Evolutionary conservation across 805 yeast species (phyloP).

Genomic region (Metschnikowia hibisci): DNA sequence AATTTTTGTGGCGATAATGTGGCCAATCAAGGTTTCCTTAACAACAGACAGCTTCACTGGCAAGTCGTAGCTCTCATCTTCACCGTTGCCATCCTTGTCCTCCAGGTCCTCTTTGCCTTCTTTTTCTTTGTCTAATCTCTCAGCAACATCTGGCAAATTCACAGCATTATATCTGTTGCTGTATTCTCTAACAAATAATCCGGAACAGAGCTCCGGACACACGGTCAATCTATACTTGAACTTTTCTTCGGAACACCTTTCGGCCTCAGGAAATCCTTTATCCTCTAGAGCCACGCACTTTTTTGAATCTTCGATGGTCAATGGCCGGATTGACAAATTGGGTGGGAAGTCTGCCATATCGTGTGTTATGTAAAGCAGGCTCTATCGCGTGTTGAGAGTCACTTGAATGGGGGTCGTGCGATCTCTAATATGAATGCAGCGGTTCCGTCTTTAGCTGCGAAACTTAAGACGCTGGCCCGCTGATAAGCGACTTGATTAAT

Average conservation of each 20-base stretch:
- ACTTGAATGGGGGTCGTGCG: not conserved
- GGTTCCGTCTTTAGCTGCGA: too few relatives aligned
- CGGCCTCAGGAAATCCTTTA: constrained; percentile 64
- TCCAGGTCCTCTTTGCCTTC: constrained; percentile 10
- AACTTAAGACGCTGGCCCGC: too few relatives aligned
- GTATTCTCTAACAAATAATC: constrained; percentile 76
- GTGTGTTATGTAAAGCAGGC: not conserved
- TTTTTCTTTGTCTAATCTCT: constrained; percentile 25
- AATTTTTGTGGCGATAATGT: constrained; percentile 74
- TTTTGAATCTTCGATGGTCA: constrained; percentile 50
- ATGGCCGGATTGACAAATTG: constrained; percentile 34
- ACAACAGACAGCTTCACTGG: constrained; percentile 49
- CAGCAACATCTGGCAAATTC: constrained; percentile 40
- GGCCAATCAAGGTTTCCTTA: constrained; percentile 71
- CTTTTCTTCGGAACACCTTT: constrained; percentile 64
- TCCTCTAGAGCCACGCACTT: constrained; percentile 60
- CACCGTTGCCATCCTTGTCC: constrained; percentile 19
- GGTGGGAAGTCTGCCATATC: constrained; percentile 45
- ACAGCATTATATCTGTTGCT: constrained; percentile 40
- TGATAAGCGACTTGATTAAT: too few relatives aligned
- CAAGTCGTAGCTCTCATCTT: constrained; percentile 30
- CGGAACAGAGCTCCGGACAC: constrained; percentile 90
- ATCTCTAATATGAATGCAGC: not conserved
- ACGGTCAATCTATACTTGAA: constrained; percentile 62
- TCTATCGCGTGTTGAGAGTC: not conserved